Conservation (phyloP, 2,329 filamentous ascomycete genomes). For the Cladorrhinum sp. region DNA sequence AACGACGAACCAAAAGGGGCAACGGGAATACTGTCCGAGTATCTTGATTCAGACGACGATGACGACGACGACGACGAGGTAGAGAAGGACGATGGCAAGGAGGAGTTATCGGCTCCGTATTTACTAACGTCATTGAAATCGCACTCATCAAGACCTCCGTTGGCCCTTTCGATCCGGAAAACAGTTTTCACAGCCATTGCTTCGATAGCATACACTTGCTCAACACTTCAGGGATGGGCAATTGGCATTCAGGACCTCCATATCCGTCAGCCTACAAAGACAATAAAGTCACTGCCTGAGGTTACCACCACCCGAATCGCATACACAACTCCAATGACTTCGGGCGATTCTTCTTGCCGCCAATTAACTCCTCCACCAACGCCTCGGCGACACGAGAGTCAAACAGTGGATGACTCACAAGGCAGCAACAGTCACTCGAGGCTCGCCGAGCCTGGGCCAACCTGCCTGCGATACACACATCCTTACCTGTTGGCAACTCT, state of each 20-base stretch:
- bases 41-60: background rate
- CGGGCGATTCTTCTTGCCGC: slow-evolving; percentile 8
- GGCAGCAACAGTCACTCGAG: background rate
- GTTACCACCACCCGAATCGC: slow-evolving; percentile 41
- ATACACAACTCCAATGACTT: slow-evolving; percentile 33
- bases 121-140: slow-evolving; percentile 78
- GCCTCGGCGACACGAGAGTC: slow-evolving; percentile 22
- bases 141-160: slow-evolving; percentile 71
- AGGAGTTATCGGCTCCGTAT: slow-evolving; percentile 41
- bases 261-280: slow-evolving; percentile 40
- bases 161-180: slow-evolving; percentile 78
- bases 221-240: slow-evolving; percentile 77
- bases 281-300: slow-evolving; percentile 27
- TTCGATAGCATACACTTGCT: slow-evolving; percentile 82
- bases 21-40: background rate
- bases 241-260: slow-evolving; percentile 88
- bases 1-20: background rate
- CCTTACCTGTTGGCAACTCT: slow-evolving; percentile 83
- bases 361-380: slow-evolving; percentile 28
- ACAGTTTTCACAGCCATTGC: slow-evolving; percentile 65
- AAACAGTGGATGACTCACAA: background rate
- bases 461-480: slow-evolving; percentile 67
- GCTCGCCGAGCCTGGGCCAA: slow-evolving; percentile 46
- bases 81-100: background rate
- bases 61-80: background rate